Evolutionary conservation across 2,329 filamentous ascomycete species (phyloP).

Genomic region (Nannizziopsis barbatae): DNA sequence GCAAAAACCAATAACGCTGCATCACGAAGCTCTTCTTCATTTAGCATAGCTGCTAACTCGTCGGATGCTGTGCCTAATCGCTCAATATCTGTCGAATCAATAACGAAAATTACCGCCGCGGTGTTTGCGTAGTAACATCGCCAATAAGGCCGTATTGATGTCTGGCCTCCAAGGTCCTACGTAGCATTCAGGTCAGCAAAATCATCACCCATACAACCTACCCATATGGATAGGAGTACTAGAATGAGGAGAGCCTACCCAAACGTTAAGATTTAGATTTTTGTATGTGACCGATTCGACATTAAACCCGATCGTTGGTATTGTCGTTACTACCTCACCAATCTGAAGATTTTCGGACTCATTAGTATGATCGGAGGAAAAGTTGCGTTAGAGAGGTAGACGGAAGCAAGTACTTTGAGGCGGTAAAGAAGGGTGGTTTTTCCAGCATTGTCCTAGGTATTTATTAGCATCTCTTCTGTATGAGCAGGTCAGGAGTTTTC

Average conservation of each 20-base stretch:
- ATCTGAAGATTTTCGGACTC: slow-evolving; percentile 48
- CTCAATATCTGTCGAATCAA: slow-evolving; percentile 96
- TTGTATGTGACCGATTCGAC: slow-evolving; percentile 98
- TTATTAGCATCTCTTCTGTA: background rate
- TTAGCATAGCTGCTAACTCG: slow-evolving; percentile 87
- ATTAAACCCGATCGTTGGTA: slow-evolving; percentile 98
- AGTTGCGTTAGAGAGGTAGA: slow-evolving; percentile 4
- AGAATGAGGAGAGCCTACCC: slow-evolving; percentile 50
- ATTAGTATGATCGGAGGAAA: background rate
- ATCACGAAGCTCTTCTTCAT: slow-evolving; percentile 91
- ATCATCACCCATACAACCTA: background rate
- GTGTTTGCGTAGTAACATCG: slow-evolving; percentile 99
- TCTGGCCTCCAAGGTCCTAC: slow-evolving; percentile 89
- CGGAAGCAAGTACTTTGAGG: slow-evolving; percentile 56
- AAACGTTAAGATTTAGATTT: slow-evolving; percentile 97
- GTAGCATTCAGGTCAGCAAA: background rate
- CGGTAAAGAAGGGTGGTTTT: slow-evolving; percentile 96
- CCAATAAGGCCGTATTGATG: slow-evolving; percentile 98
- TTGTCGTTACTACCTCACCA: slow-evolving; percentile 96
- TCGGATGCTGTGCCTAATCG: slow-evolving; percentile 84
- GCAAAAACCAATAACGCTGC: slow-evolving; percentile 89
- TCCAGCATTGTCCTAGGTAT: slow-evolving; percentile 78
- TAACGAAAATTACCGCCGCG: slow-evolving; percentile 94
- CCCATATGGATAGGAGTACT: background rate
- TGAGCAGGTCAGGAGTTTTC: slow-evolving; percentile 22